phyloP scores from a whole-genome alignment of 2,329 filamentous ascomycete genomes.

The Botrytis byssoidea region DNA sequence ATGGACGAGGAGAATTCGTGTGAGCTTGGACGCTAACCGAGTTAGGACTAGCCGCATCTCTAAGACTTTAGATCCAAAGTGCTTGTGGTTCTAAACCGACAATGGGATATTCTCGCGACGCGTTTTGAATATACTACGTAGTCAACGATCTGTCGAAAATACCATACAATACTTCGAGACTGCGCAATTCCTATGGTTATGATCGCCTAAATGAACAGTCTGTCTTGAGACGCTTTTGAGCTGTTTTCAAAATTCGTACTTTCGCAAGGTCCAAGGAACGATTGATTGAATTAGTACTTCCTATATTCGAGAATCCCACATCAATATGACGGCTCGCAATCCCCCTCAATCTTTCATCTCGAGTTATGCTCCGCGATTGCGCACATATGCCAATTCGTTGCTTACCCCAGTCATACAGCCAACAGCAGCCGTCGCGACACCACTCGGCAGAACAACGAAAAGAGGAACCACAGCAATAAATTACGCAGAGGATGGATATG shows the following conservation, averaged over 20 bases:
- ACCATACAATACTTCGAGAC: not conserved
- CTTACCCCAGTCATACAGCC: slow-evolving; percentile 79
- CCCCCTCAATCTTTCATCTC: slow-evolving; percentile 85
- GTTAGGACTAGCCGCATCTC: not conserved
- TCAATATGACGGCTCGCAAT: slow-evolving; percentile 35
- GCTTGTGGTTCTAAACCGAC: not conserved
- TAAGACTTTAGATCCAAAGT: not conserved
- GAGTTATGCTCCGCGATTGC: slow-evolving; percentile 86
- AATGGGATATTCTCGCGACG: slow-evolving; percentile 13
- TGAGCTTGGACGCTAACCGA: not conserved
- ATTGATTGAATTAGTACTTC: not conserved
- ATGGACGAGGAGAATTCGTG: not conserved
- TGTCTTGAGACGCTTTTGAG: not conserved
- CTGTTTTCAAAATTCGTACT: slow-evolving; percentile 1
- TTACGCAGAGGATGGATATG: slow-evolving; percentile 94
- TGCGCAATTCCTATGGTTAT: slow-evolving; percentile 8
- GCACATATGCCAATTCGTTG: slow-evolving; percentile 87
- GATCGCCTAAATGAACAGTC: not conserved
- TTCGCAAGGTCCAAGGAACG: not conserved
- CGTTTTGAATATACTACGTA: slow-evolving; percentile 4
- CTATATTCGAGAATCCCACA: not conserved
- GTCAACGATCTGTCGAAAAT: not conserved
- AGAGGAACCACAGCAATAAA: slow-evolving; percentile 95
- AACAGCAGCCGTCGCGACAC: slow-evolving; percentile 62
- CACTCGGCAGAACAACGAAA: slow-evolving; percentile 84